Percentiles rank a stretch among this genome's conserved stretches.
These are phyloP conservation scores for Logfia minima DNA, from an alignment of 129 eudicot genomes.

Conservation along the genomic window DNA sequence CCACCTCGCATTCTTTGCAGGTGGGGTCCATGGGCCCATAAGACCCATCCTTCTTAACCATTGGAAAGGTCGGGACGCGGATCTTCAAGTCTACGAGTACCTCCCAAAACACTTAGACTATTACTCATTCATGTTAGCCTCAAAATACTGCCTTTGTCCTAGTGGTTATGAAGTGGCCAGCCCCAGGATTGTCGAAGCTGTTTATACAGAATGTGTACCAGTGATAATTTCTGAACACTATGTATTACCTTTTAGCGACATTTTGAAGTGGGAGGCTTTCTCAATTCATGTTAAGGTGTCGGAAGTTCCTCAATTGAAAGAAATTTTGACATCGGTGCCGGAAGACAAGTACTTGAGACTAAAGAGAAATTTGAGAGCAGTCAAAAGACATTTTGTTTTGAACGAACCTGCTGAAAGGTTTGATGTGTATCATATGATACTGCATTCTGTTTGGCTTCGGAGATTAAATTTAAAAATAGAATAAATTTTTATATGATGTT, in stretches of 20 bases:
- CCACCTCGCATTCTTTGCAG: conserved; percentile 84
- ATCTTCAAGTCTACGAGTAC: conserved; percentile 65
- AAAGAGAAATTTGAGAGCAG: conserved; percentile 66
- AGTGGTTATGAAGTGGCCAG: conserved; percentile 97
- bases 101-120: conserved; percentile 68
- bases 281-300: conserved; percentile 56
- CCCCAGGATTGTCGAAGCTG: conserved; percentile 82
- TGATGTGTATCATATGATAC: conserved; percentile 86
- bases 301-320: conserved; percentile 58
- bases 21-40: conserved; percentile 88
- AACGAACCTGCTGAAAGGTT: conserved; percentile 70
- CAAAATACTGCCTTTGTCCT: conserved; percentile 86
- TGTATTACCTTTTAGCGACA: conserved; percentile 86
- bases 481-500: neutral
- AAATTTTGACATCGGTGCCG: conserved; percentile 48
- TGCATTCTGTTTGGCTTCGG: conserved; percentile 94
- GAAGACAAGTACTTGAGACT: conserved; percentile 55
- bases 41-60: conserved; percentile 71
- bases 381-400: conserved; percentile 70
- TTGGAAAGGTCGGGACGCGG: conserved; percentile 62
- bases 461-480: conserved; percentile 58
- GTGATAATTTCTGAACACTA: conserved; percentile 72
- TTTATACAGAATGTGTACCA: conserved; percentile 81
- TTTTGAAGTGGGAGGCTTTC: conserved; percentile 80
- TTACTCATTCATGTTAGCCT: conserved; percentile 52